These are phyloP conservation scores for Dendrobium huoshanense DNA, from an alignment of 106 monocot species.

Conservation along the genomic window DNA sequence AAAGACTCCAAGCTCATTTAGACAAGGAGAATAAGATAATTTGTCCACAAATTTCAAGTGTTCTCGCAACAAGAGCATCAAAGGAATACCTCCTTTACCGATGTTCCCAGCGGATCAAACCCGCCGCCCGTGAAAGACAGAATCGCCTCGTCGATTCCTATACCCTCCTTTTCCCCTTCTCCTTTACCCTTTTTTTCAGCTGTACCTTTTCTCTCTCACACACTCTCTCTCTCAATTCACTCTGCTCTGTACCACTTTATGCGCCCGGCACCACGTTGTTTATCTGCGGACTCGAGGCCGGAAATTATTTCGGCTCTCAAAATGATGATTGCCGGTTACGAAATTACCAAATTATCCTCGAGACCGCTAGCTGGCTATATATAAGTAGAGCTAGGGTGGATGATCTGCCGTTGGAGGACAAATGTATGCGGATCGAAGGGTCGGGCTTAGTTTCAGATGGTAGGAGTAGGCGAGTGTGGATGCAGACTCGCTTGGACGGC, in stretches of 20 bases:
- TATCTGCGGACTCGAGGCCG: conserved; percentile 4
- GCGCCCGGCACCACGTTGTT: background rate
- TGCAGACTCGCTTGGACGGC: background rate
- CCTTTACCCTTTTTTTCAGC: conserved; percentile 3
- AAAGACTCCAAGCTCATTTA: background rate
- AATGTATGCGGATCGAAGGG: background rate
- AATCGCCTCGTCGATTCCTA: background rate
- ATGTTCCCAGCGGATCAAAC: background rate
- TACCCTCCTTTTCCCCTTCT: background rate
- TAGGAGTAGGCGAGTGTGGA: background rate
- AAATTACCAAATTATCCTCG: background rate
- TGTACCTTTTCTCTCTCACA: background rate
- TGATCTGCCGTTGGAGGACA: background rate
- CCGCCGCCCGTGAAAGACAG: background rate
- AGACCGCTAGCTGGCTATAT: no score
- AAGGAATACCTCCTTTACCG: background rate
- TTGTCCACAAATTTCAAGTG: background rate
- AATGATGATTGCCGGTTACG: background rate
- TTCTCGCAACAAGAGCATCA: background rate
- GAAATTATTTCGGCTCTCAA: background rate
- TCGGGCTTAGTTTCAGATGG: background rate
- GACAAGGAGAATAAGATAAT: background rate
- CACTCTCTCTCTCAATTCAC: background rate
- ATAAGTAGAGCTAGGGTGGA: background rate
- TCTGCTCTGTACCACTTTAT: conserved; percentile 1